phyloP scores from a whole-genome alignment of 164 flowering plant genomes.

The Berberis vulgaris region DNA sequence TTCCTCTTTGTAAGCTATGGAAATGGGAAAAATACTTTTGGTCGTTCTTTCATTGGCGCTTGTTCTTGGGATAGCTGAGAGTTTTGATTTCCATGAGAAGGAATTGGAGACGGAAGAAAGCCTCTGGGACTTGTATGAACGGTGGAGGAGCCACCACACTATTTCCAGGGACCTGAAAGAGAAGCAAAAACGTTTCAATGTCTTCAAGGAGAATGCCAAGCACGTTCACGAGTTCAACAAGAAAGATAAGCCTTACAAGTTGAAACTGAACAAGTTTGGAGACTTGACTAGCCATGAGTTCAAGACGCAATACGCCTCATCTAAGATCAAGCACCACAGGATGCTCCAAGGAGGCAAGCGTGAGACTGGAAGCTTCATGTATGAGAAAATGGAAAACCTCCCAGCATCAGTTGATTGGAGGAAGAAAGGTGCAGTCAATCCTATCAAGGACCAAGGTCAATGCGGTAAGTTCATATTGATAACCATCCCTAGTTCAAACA shows the following conservation, averaged over 20 bases:
- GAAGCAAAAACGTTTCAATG: constrained; percentile 57
- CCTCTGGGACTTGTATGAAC: constrained; percentile 54
- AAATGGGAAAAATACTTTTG: background rate
- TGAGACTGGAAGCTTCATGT: constrained; percentile 24
- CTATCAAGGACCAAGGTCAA: constrained; percentile 49
- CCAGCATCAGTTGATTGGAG: constrained; percentile 53
- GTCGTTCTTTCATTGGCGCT: background rate
- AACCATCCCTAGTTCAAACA: no score
- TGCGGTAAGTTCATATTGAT: constrained; percentile 33
- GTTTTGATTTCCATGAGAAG: constrained; percentile 48
- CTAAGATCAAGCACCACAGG: constrained; percentile 43
- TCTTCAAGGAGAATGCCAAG: constrained; percentile 46
- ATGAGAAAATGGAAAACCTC: constrained; percentile 18
- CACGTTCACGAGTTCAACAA: constrained; percentile 44
- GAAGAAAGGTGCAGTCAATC: constrained; percentile 46
- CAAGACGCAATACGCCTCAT: constrained; percentile 28
- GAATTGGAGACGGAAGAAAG: constrained; percentile 53
- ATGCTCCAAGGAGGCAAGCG: constrained; percentile 23
- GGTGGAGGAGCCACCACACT: constrained; percentile 63
- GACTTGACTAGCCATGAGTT: constrained; percentile 70
- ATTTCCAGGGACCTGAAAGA: constrained; percentile 36
- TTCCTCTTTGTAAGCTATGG: constrained; percentile 2
- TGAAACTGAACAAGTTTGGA: constrained; percentile 53
- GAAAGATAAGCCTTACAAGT: constrained; percentile 51
- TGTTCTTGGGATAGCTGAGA: constrained; percentile 14